Conservation (phyloP, 805 yeast genomes). For the Metschnikowia cerradonensis region DNA sequence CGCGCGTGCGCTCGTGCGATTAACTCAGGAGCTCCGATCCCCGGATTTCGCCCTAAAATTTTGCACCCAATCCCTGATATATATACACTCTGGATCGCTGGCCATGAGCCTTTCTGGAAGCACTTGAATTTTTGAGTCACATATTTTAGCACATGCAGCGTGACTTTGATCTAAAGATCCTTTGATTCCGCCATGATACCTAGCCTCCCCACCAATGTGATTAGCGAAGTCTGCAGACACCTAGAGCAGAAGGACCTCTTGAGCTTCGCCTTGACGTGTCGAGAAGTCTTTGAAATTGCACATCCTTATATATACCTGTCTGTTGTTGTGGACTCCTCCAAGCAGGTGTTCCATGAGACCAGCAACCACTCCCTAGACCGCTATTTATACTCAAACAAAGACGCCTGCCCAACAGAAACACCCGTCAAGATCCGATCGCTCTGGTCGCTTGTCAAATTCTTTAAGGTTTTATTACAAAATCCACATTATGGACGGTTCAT, state of each 20-base stretch:
- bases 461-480: slow-evolving; percentile 8
- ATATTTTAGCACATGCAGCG: neutral
- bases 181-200: neutral
- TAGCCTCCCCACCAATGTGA: slow-evolving; percentile 10
- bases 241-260: slow-evolving; percentile 14
- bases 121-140: neutral
- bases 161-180: neutral
- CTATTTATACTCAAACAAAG: neutral
- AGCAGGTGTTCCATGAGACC: slow-evolving; percentile 6
- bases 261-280: slow-evolving; percentile 11
- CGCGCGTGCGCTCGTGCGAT: neutral
- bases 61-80: slow-evolving; percentile 16
- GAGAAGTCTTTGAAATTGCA: slow-evolving; percentile 1
- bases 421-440: slow-evolving; percentile 16
- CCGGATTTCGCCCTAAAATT: slow-evolving; percentile 16
- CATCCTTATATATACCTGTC: slow-evolving; percentile 11
- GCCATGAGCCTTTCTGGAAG: neutral
- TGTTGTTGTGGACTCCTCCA: slow-evolving; percentile 12
- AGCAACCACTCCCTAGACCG: neutral
- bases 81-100: neutral
- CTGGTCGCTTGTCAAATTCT: slow-evolving; percentile 12
- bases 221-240: slow-evolving; percentile 5
- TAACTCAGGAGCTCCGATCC: slow-evolving; percentile 13
- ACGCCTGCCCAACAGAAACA: neutral
- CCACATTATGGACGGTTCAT: slow-evolving; percentile 8